Conservation (phyloP, 2,329 filamentous ascomycete species). For the Tolypocladium amazonense region DNA sequence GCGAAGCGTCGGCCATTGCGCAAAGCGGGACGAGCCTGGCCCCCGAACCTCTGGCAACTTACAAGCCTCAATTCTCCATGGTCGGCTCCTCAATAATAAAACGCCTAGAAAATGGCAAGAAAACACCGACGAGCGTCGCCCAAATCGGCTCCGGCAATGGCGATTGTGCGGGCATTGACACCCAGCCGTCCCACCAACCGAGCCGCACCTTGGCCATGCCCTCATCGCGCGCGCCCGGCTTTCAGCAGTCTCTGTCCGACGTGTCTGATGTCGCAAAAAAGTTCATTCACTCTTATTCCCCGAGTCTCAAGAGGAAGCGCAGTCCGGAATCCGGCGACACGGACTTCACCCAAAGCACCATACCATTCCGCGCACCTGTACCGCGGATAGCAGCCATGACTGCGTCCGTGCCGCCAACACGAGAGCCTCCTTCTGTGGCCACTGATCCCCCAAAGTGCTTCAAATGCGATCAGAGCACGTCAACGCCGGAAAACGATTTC, state of each 20-base stretch:
- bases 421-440: neutral
- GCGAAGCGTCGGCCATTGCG: neutral
- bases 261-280: neutral
- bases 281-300: neutral
- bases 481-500: slow-evolving; percentile 2
- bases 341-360: slow-evolving; percentile 22
- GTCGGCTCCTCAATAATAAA: slow-evolving; percentile 15
- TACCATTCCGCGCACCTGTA: slow-evolving; percentile 14
- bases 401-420: neutral
- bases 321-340: slow-evolving; percentile 6
- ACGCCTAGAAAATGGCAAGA: slow-evolving; percentile 9
- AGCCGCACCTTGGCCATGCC: slow-evolving; percentile 5
- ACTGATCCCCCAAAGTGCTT: neutral
- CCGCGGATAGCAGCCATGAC: neutral
- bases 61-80: slow-evolving; percentile 19
- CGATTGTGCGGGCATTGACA: neutral
- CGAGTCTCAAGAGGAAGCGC: slow-evolving; percentile 19
- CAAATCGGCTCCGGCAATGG: neutral
- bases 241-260: neutral
- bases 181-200: neutral
- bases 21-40: neutral
- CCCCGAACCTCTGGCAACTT: slow-evolving; percentile 5
- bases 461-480: slow-evolving; percentile 8
- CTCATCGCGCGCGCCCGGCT: neutral
- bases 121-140: neutral